A percentile compares a stretch with the other conserved stretches of the same genome.
Conservation (phyloP, 768 basidiomycete genomes). For the Termitomyces sp. region DNA sequence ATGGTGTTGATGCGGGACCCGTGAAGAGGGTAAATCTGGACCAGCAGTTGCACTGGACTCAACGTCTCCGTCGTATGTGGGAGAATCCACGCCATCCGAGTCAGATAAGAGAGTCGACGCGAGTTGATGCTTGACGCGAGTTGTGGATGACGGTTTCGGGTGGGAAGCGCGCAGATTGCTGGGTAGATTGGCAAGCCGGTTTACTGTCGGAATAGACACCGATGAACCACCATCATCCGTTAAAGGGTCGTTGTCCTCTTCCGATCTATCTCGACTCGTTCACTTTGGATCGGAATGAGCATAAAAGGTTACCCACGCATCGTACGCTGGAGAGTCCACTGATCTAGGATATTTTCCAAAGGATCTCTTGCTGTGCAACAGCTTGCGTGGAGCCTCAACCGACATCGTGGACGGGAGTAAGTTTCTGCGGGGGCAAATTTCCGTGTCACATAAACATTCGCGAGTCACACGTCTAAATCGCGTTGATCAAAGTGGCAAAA, state of each 20-base stretch:
- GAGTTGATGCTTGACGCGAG: conserved; percentile 46
- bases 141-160: conserved; percentile 22
- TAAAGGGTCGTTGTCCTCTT: conserved; percentile 85
- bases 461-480: background rate
- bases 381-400: conserved; percentile 29
- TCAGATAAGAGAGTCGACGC: conserved; percentile 57
- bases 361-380: conserved; percentile 57
- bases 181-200: conserved; percentile 21
- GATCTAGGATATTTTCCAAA: conserved; percentile 64
- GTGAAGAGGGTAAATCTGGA: conserved; percentile 34
- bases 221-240: conserved; percentile 69
- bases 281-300: background rate
- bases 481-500: background rate
- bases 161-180: conserved; percentile 26
- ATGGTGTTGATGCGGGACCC: conserved; percentile 26
- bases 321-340: conserved; percentile 72
- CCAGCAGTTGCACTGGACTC: conserved; percentile 72
- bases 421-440: conserved; percentile 11
- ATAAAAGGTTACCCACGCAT: conserved; percentile 40
- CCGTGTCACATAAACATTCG: conserved; percentile 10
- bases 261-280: conserved; percentile 48
- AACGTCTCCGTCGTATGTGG: conserved; percentile 88
- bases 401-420: conserved; percentile 17
- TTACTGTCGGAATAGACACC: conserved; percentile 38
- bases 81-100: conserved; percentile 76